Evolutionary conservation across 768 basidiomycete genomes (phyloP), one percentile per base, ranked within the genome.

Genomic region (Tylopilus balloui): DNA sequence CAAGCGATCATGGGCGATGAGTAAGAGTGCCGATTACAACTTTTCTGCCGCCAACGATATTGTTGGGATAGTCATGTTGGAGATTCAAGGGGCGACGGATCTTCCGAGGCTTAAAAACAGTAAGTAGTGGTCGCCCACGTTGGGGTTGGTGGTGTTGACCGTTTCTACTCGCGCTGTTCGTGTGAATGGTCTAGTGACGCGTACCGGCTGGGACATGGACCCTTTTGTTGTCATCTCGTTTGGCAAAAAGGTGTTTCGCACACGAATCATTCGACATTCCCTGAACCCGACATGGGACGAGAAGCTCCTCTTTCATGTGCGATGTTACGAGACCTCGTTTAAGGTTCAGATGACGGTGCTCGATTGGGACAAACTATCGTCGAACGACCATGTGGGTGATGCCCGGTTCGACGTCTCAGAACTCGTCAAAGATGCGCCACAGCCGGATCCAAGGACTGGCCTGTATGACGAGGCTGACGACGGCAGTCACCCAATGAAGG

Each of bases 191-290:
- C 25, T 48, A 89, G 88, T 91, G 81, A 91, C 85, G 1, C 81
- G 87, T 0, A 88, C 81, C 0, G 89, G 88, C 0, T 93, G 85
- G 79, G 94, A 98, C 64, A 96, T 97, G 93, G 93, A 97, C 60
- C 93, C 94, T 0, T 98, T 97, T 61, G 88, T 91, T 20, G 92
- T 99, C 53, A 79, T 94, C 54, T 92, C 91, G 3, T 99, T 99
- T 54, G 91, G 94, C 25, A 94, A 93, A 73, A 98, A 96, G 66
- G 90, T 97, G 5, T 98, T 98, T 71, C 78, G 94, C 3, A 97
- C 94, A 0, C 84, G 88, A 27, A 83, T 92, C 23, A 83, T 93
- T 47, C 80, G 92, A 4, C 91, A 93, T 66, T 84, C 80, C 0
- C 71, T 84, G 45, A 92, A 89, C 63, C 95, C 96, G 0, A 76